Base-by-base conservation (phyloP, 768 basidiomycete species). In the Chlorophyllum brunneum region DNA sequence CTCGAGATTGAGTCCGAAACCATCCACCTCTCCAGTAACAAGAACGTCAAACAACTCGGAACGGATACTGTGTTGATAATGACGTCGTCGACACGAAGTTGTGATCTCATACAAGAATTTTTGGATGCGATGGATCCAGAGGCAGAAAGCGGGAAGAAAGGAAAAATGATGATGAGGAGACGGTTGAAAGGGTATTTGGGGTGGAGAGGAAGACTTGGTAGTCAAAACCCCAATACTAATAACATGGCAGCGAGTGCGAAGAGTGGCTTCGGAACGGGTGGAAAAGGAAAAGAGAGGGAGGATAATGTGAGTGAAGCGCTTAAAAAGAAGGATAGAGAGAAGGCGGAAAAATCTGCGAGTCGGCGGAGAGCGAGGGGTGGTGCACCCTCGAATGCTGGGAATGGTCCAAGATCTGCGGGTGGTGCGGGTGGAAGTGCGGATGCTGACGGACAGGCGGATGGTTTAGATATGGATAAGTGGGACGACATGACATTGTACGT, bases 1-100 rank as follows among this genome's bases (percentile, higher is more conserved):
- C 77, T 91, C 45, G 97, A 99, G 69, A 86, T 93, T 2, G 97
- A 98, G 66, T 83, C 83, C 54, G 91, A 94, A 58, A 85, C 89
- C 26, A 72, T 88, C 53, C 73, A 82, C 37, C 78, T 81, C 55
- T 72, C 74, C 7, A 51, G 57, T 27, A 57, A 63, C 24, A 68
- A 63, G 44, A 63, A 58, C 29, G 8, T 47, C 72, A 75, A 62
- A 4, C 58, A 62, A 10, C 77, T 76, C 2, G 87, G 85, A 2
- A 80, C 79, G 16, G 86, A 98, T 59, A 82, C 81, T 2, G 79
- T 95, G 7, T 80, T 98, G 24, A 74, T 98, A 51, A 95, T 99
- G 94, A 82, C 87, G 2, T 83, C 86, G 0, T 92, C 93, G 0
- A 77, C 85, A 15, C 77, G 83, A 30, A 88, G 88, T 0, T 87